These are phyloP conservation scores for Perilla frutescens DNA, from an alignment of 257 asterid species.

Conservation along the genomic window DNA sequence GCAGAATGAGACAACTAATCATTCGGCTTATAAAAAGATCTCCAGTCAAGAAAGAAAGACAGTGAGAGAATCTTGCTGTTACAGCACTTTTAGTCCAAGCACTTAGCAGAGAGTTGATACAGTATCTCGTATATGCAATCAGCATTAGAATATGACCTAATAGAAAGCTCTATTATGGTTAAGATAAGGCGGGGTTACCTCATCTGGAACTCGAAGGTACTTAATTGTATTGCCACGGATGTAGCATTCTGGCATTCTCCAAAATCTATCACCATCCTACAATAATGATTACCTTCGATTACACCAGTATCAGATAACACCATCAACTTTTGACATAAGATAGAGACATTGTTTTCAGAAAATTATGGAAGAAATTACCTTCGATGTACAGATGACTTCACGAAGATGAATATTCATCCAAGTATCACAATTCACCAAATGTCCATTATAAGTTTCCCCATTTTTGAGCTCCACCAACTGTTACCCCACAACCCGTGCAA, in stretches of 20 bases:
- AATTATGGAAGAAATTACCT: slow-evolving; percentile 51
- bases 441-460: slow-evolving; percentile 33
- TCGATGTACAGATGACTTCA: slow-evolving; percentile 92
- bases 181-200: slow-evolving; percentile 43
- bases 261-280: slow-evolving; percentile 69
- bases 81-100: neutral
- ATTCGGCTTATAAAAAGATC: neutral
- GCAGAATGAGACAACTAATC: neutral
- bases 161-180: neutral
- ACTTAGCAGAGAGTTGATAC: slow-evolving; percentile 8
- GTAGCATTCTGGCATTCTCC: slow-evolving; percentile 40
- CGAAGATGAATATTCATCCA: slow-evolving; percentile 99
- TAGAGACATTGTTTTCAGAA: neutral
- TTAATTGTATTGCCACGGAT: slow-evolving; percentile 36
- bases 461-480: slow-evolving; percentile 61
- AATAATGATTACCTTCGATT: neutral
- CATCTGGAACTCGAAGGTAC: slow-evolving; percentile 65
- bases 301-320: neutral
- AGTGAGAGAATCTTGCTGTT: neutral
- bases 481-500: neutral
- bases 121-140: neutral
- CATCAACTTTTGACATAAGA: neutral
- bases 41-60: neutral
- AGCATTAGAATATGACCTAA: neutral
- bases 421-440: slow-evolving; percentile 89